Evolutionary conservation across 225 moss, liverwort and hornwort species (phyloP).

Genomic region (Thuidium tamariscinum): DNA sequence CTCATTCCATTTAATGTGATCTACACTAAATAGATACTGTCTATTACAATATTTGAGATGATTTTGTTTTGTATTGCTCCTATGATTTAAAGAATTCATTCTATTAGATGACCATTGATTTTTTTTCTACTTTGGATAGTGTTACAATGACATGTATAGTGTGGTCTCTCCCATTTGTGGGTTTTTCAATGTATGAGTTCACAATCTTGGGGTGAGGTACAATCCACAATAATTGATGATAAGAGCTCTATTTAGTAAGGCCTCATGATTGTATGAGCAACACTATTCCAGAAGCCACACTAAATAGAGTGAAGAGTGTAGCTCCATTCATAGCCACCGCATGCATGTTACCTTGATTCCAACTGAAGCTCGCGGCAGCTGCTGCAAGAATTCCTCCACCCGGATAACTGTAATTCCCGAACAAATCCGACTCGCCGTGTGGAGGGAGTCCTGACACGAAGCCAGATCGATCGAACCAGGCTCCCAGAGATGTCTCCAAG

Average conservation of each 20-base stretch:
- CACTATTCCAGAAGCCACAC: not conserved
- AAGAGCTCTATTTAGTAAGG: not conserved
- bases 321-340: not conserved
- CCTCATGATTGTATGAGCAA: not conserved
- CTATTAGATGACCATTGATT: accelerated
- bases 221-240: not conserved
- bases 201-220: not conserved
- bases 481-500: not conserved
- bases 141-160: not conserved
- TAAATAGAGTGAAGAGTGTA: not conserved
- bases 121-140: not conserved
- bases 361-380: not conserved
- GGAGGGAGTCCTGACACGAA: not conserved
- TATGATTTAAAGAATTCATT: not conserved
- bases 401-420: not conserved
- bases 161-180: not conserved
- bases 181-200: not conserved
- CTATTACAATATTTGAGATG: not conserved
- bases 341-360: not conserved
- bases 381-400: not conserved
- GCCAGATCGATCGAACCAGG: not conserved
- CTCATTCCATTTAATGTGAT: not conserved
- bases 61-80: not conserved
- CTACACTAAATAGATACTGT: not conserved
- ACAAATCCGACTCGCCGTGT: not conserved